Conservation (phyloP, 1,139 yeast genomes). For the Eremothecium gossypii region DNA sequence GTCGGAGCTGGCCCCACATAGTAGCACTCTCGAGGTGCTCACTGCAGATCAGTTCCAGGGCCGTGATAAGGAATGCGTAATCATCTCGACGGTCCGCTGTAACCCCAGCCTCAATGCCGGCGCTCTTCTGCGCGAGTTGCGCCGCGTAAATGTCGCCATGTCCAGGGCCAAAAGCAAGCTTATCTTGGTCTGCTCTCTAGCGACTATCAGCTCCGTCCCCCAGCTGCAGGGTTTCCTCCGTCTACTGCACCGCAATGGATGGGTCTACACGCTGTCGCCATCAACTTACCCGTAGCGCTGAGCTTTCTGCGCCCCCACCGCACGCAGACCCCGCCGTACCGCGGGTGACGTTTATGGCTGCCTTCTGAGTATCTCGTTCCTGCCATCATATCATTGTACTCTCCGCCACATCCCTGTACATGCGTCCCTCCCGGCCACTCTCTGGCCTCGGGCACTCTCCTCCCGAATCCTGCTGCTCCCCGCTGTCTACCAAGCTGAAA, state of each 20-base stretch:
- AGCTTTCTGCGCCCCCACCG: background rate
- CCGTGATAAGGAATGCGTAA: constrained; percentile 82
- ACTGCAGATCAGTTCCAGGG: constrained; percentile 98
- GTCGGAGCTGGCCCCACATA: constrained; percentile 33
- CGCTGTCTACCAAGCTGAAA: no score
- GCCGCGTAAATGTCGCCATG: constrained; percentile 88
- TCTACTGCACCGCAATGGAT: constrained; percentile 47
- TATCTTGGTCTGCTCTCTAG: constrained; percentile 68
- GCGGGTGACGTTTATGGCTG: no score
- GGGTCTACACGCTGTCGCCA: constrained; percentile 41
- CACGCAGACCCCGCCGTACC: no score
- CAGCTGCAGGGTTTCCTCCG: constrained; percentile 56
- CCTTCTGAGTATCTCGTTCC: no score
- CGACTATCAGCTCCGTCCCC: constrained; percentile 47
- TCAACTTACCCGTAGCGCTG: background rate
- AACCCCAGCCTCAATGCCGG: constrained; percentile 65
- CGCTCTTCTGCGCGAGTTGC: constrained; percentile 74
- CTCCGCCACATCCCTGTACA: no score
- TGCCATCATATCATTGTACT: no score
- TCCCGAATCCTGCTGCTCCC: no score
- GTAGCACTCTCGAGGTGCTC: constrained; percentile 51
- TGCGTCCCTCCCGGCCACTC: no score
- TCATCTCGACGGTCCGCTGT: constrained; percentile 79
- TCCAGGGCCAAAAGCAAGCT: constrained; percentile 84
- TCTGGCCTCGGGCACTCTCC: no score